phyloP scores from a whole-genome alignment of 116 monocot genomes.

The Papilionanthe hybrid region DNA sequence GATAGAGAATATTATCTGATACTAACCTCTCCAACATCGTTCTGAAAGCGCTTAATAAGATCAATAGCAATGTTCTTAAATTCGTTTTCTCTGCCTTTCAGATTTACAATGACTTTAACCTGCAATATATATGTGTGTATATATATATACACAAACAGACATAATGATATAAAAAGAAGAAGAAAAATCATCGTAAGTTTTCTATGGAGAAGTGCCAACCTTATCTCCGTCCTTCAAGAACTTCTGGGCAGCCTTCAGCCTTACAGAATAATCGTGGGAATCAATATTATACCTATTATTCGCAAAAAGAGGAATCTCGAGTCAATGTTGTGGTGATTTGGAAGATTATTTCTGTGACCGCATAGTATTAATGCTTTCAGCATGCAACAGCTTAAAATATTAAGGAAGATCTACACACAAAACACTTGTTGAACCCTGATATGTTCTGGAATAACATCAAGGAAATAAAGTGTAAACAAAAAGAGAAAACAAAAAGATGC shows the following conservation, averaged over 20 bases:
- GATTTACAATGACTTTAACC: slow-evolving; percentile 89
- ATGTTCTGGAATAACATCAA: too few relatives aligned
- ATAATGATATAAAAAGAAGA: background rate
- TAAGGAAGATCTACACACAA: too few relatives aligned
- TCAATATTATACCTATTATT: slow-evolving; percentile 87
- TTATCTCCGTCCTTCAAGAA: slow-evolving; percentile 93
- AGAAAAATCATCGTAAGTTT: background rate
- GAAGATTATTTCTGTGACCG: background rate
- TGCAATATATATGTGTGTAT: slow-evolving; percentile 11
- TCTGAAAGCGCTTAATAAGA: slow-evolving; percentile 76
- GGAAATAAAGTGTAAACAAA: too few relatives aligned
- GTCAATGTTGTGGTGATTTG: background rate
- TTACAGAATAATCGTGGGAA: slow-evolving; percentile 89
- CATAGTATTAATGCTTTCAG: background rate
- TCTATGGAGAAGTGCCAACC: slow-evolving; percentile 27
- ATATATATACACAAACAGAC: background rate
- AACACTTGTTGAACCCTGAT: too few relatives aligned
- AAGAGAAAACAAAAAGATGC: too few relatives aligned
- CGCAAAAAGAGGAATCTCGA: background rate
- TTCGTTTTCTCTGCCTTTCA: slow-evolving; percentile 76
- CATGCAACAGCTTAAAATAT: background rate
- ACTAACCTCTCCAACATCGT: slow-evolving; percentile 74
- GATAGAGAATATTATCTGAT: background rate
- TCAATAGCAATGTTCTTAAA: slow-evolving; percentile 81
- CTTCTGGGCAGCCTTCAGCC: slow-evolving; percentile 72